These are phyloP conservation scores for Globisporangium echinulatum DNA, from an alignment of 352 stramenopile genomes.

Conservation along the genomic window DNA sequence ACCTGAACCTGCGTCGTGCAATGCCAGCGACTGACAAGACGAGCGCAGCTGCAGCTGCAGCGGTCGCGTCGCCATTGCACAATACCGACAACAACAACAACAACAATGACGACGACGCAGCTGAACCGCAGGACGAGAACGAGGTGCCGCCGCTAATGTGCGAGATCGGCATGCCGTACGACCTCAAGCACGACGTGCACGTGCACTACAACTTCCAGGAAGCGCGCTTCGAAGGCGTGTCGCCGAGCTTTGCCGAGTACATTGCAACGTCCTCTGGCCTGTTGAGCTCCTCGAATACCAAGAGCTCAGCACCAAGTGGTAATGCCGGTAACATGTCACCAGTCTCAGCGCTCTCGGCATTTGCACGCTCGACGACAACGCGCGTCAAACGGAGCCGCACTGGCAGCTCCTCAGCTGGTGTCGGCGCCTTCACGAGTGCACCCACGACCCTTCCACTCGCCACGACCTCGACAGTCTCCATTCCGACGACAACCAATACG, in stretches of 20 bases:
- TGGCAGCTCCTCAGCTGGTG: conserved; percentile 25
- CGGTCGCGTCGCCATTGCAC: neutral
- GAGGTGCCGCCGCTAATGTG: conserved; percentile 18
- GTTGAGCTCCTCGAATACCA: conserved; percentile 1
- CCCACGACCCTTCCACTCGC: conserved; percentile 1
- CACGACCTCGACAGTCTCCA: neutral
- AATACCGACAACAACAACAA: neutral
- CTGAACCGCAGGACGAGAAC: conserved; percentile 20
- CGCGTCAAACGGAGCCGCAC: conserved; percentile 31
- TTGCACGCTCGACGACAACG: conserved; percentile 7
- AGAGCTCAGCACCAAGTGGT: neutral
- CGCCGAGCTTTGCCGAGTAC: conserved; percentile 74
- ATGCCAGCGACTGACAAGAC: neutral
- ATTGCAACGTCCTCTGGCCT: conserved; percentile 22
- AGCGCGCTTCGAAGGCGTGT: conserved; percentile 81
- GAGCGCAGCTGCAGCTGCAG: neutral
- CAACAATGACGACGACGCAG: neutral
- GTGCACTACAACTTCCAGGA: conserved; percentile 85
- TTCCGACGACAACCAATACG: neutral
- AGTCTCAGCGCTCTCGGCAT: conserved; percentile 9
- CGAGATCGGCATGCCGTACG: conserved; percentile 73
- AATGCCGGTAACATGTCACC: no score
- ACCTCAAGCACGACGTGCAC: conserved; percentile 76
- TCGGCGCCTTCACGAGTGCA: conserved; percentile 7
- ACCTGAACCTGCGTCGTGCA: conserved; percentile 2